Conservation (phyloP, 2,329 filamentous ascomycete genomes). For the Cytospora chrysosperma region DNA sequence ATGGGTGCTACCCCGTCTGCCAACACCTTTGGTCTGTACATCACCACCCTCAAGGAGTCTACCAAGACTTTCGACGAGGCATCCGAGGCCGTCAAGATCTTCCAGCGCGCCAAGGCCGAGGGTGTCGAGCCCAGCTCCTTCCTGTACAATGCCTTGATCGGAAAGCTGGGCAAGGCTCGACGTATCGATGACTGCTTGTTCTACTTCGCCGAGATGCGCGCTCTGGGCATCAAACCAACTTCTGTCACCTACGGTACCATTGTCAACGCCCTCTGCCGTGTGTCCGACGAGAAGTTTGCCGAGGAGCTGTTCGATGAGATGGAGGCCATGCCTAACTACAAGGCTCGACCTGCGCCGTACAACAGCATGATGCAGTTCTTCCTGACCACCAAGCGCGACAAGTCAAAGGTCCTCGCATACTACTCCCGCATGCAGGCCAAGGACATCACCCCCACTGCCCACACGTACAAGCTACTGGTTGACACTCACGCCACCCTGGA, state of each 20-base stretch:
- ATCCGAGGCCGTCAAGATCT: constrained; percentile 95
- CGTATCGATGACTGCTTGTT: constrained; percentile 97
- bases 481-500: constrained; percentile 94
- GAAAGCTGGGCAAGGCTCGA: constrained; percentile 95
- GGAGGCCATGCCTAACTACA: constrained; percentile 99
- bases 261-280: constrained; percentile 94
- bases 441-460: constrained; percentile 85
- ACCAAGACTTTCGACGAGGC: constrained; percentile 98
- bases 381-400: constrained; percentile 94
- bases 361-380: constrained; percentile 99
- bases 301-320: constrained; percentile 99
- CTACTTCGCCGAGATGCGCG: constrained; percentile 97
- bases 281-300: constrained; percentile 95
- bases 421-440: constrained; percentile 90
- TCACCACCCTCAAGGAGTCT: constrained; percentile 97
- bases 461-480: constrained; percentile 96
- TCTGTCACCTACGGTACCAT: constrained; percentile 98
- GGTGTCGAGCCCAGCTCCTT: constrained; percentile 96
- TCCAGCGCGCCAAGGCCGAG: constrained; percentile 88
- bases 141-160: constrained; percentile 96
- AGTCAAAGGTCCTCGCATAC: constrained; percentile 88
- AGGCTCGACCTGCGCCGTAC: constrained; percentile 93
- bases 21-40: constrained; percentile 97
- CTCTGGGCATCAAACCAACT: constrained; percentile 87
- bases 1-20: constrained; percentile 91